Evolutionary conservation across 2,329 filamentous ascomycete genomes (phyloP).

Genomic region (Xylaria sp.): DNA sequence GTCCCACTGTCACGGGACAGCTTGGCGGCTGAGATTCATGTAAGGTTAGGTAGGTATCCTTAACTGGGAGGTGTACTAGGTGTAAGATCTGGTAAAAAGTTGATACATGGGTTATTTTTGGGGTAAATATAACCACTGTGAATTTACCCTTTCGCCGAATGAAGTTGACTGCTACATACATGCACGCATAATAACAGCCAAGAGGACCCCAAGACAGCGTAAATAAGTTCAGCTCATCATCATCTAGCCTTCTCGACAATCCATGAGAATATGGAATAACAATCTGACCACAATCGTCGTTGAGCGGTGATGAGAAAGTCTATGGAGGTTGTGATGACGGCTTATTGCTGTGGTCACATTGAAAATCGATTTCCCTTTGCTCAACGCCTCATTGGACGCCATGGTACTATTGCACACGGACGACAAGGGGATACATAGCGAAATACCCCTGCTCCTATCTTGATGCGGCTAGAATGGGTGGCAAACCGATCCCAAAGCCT

Average conservation of each 20-base stretch:
- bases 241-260: slow-evolving; percentile 18
- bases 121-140: slow-evolving; percentile 17
- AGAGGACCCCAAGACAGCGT: slow-evolving; percentile 8
- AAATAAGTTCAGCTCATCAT: slow-evolving; percentile 33
- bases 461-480: slow-evolving; percentile 29
- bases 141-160: slow-evolving; percentile 17
- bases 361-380: slow-evolving; percentile 35
- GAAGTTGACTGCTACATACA: slow-evolving; percentile 5
- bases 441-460: slow-evolving; percentile 38
- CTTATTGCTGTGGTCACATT: slow-evolving; percentile 23
- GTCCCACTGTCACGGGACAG: slow-evolving; percentile 32
- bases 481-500: slow-evolving; percentile 25
- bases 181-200: slow-evolving; percentile 4
- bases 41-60: neutral
- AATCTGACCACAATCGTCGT: slow-evolving; percentile 16
- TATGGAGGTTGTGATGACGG: slow-evolving; percentile 11
- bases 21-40: slow-evolving; percentile 36
- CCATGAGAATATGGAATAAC: slow-evolving; percentile 25
- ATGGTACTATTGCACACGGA: slow-evolving; percentile 43
- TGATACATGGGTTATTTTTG: slow-evolving; percentile 15
- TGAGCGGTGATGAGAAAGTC: slow-evolving; percentile 20
- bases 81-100: slow-evolving; percentile 17
- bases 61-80: too few relatives aligned
- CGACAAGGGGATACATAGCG: slow-evolving; percentile 34
- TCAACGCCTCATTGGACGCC: slow-evolving; percentile 37